Evolutionary conservation across 176 grass and related monocot species (phyloP).

Genomic region (Leersia perrieri): DNA sequence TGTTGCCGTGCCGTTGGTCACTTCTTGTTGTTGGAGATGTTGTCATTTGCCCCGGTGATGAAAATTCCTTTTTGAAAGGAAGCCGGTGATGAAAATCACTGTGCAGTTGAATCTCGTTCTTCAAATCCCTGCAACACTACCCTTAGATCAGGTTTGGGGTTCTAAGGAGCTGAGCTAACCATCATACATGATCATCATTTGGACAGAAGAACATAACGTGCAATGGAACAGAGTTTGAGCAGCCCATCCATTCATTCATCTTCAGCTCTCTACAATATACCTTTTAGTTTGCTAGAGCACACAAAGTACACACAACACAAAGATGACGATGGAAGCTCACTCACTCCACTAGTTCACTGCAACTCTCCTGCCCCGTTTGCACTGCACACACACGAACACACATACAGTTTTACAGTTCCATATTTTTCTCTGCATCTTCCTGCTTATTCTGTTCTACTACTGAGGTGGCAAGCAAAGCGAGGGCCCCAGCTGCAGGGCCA

Average conservation of each 20-base stretch:
- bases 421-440: neutral
- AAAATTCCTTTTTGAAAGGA: too few relatives aligned
- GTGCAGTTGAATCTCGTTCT: too few relatives aligned
- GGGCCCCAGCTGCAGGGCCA: slow-evolving; percentile 1
- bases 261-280: neutral
- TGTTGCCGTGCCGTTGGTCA: too few relatives aligned
- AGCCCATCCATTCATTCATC: neutral
- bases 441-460: slow-evolving; percentile 36
- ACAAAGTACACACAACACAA: neutral
- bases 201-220: neutral
- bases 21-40: too few relatives aligned
- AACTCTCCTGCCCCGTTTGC: neutral
- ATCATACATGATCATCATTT: too few relatives aligned
- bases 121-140: too few relatives aligned
- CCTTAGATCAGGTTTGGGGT: too few relatives aligned
- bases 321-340: neutral
- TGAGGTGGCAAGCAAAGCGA: neutral
- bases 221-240: neutral
- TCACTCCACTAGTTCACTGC: neutral
- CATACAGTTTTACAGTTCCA: neutral
- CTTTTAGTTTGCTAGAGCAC: neutral
- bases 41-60: too few relatives aligned
- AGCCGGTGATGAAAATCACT: too few relatives aligned
- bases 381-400: neutral
- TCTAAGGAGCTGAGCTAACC: too few relatives aligned